Base-by-base conservation (phyloP, 73 alveolate species). In the Paramecium sonneborni region DNA sequence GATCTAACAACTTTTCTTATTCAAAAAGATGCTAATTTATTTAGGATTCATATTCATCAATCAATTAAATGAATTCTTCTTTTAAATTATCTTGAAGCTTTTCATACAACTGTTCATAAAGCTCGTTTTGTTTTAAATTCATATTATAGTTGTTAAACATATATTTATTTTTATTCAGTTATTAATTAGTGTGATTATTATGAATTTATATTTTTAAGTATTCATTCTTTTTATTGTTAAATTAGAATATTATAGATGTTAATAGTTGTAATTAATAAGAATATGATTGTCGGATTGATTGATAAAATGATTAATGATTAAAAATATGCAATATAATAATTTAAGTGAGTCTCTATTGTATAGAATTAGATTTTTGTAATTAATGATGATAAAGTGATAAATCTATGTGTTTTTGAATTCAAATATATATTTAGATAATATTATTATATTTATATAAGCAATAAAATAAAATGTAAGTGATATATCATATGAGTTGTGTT, bases 121-220 rank as follows among this genome's bases (percentile, higher is more conserved):
- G 44, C 12, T 32, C 20, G 11, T 74, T 24, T 23, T 35, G 21
- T 39, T 74, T 34, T 37, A 74, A 74, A 74, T 74, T 74, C 34
- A 74, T 10, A 32, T 74, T 39, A 35, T 74, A 74, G 87, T 74
- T 74, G 87, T 74, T 74, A 74, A 74, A 74, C 87, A 74, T 74
- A 28, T n/a, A n/a, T 74, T 11, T 26, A 23, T 30, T 52, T 62
- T 26, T 62, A 62, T 62, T 62, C 84, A 62, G 84, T 62, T 62
- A 62, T 62, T 52, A 52, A 52, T 52, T 52, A 18, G 68, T 52
- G 68, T 52, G 68, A 52, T 52, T 52, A 52, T 30, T n/a, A 3
- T 52, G 68, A 52, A 52, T 52, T 52, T 52, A 52, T 52, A 52
- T 52, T n/a, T 52, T 52, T 52, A 52, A 52, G 68, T 52, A 1